Conservation (phyloP, 305 asterid genomes). For the Solanum hybrid region DNA sequence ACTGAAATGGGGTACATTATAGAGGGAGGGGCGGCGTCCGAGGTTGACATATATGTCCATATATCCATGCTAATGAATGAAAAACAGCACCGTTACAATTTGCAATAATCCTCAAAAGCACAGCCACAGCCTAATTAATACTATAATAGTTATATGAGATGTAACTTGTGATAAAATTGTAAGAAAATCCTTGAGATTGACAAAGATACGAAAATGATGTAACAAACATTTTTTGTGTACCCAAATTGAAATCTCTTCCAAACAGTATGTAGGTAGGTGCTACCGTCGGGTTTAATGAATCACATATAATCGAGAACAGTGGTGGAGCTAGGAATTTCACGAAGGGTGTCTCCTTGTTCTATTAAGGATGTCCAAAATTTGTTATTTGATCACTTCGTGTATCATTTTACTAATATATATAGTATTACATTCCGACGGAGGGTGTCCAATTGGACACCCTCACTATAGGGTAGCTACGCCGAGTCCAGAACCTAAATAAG, state of each 20-base stretch:
- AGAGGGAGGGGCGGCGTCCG: not conserved
- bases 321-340: rapidly evolving
- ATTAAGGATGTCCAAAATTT: too few relatives aligned
- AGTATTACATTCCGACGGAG: too few relatives aligned
- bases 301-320: not conserved
- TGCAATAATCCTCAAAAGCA: not conserved
- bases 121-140: not conserved
- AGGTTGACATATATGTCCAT: not conserved
- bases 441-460: too few relatives aligned
- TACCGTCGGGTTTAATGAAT: not conserved
- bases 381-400: not conserved
- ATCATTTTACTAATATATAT: too few relatives aligned
- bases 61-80: not conserved
- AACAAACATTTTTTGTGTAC: not conserved
- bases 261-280: not conserved
- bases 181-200: not conserved
- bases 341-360: rapidly evolving
- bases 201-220: not conserved
- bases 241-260: not conserved
- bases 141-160: not conserved
- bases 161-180: not conserved
- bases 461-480: too few relatives aligned
- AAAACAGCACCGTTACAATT: not conserved
- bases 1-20: not conserved
- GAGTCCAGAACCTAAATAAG: too few relatives aligned